Evolutionary conservation across 2,329 filamentous ascomycete genomes (phyloP), one percentile per base, ranked within the genome.

Genomic region (Diaporthe sp.): DNA sequence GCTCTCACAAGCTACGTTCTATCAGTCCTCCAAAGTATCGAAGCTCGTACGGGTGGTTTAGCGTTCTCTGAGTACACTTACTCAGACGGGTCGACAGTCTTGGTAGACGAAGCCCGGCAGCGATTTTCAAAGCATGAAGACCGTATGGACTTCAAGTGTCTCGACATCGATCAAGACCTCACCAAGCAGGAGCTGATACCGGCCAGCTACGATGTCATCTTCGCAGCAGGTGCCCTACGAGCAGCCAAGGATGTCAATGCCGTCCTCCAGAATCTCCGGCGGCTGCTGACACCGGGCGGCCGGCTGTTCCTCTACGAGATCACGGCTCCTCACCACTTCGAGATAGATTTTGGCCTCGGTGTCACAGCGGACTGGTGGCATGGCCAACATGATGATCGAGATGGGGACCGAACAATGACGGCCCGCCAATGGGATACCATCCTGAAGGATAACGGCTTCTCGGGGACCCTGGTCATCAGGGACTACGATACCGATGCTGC

Each of bases 401-500:
- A 65, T 8, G 15, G 31, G 15, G 31, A 25, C 1, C 34, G 22
- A 53, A 37, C 42, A 7, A 42, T 70, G 42, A 34, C 25, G 6
- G 67, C 5, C 15, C 15, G 10, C 19, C 37, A 72, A 22, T 72
- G 68, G 68, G 53, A 59, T 19, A 13, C 19, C 4, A 12, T 72
- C 19, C 39, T 72, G 22, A 59, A 49, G 53, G 55, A n/a, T 2
- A 58, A 73, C 9, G 76, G 76, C 0, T 79, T 78, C 49, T 57
- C 68, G 1, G 78, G 77, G n/a, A 59, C 13, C 42, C 7, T 34
- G 19, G 12, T 46, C 53, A 15, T 59, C 34, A 46, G 22, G 17
- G 77, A 78, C 65, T 76, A 69, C 42, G 42, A 74, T 15, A 57
- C 55, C 44, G 70, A 69, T 46, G 65, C 31, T 6, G 62, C 62